Base-by-base conservation (phyloP, 192 early-diverging fungal species). In the Coemansia umbellata region DNA sequence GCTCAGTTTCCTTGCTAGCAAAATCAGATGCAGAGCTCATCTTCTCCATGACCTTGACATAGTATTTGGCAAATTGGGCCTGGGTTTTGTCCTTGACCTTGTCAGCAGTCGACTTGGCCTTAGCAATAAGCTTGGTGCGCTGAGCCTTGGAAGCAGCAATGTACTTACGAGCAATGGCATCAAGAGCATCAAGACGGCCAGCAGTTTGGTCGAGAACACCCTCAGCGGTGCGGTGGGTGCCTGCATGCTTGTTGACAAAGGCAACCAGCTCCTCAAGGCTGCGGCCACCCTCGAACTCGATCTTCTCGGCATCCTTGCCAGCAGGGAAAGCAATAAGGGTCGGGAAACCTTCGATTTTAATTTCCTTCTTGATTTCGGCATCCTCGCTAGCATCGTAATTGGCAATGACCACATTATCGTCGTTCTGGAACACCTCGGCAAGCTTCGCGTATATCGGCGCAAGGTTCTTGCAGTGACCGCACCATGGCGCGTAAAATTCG, bases 401-500 rank as follows among this genome's bases (percentile, higher is more conserved):
- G 67, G 92, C 93, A 37, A 99, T 86, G 17, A 92, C 58, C 62
- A 89, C 85, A 45, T 91, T 81, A 1, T 82, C 61, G 53, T 95
- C 94, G 39, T 81, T 84, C 51, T 83, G 75, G 74, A 88, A 98
- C 40, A 79, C 75, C 58, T 80, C 62, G 15, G 86, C 92, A 21
- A 98, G 81, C 66, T 95, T 92, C 45, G 93, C 93, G 49, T 91
- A 97, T 27, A 84, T 90, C 11, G 93, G 93, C 27, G 91, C 92
- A 78, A 80, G 61, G 13, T 37, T 76, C 74, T 89, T 88, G 80
- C 85, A 94, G 70, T 93, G 91, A 8, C 91, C 91, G 63, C 89
- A 94, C 89, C 91, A 95, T 17, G 87, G 86, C 15, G 94, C 94
- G 74, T 87, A 94, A 69, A 96, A 97, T 70, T 92, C 89, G 27